A percentile compares a stretch with the other conserved stretches of the same genome.
Evolutionary conservation across 2,329 filamentous ascomycete species (phyloP).

Genomic region (Fusarium graminum): DNA sequence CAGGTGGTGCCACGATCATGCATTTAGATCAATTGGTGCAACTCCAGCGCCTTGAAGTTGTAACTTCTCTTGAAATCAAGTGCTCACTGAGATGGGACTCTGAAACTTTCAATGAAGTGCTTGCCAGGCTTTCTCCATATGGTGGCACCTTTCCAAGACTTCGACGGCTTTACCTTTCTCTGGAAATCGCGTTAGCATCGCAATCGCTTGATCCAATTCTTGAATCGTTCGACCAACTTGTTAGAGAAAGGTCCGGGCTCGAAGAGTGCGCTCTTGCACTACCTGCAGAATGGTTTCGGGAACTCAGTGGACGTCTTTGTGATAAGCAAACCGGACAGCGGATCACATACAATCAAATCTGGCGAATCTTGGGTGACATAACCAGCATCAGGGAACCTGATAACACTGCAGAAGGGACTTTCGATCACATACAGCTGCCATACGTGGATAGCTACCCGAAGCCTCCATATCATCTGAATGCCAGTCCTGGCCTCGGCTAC

Average conservation of each 20-base stretch:
- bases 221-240: not conserved
- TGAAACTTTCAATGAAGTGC: not conserved
- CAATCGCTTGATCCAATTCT: not conserved
- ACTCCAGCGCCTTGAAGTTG: not conserved
- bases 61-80: conserved; percentile 20
- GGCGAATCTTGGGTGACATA: not conserved
- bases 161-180: not conserved
- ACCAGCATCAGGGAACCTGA: not conserved
- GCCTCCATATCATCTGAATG: conserved; percentile 1
- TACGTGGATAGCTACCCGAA: conserved; percentile 14
- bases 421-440: not conserved
- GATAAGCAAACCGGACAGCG: not conserved
- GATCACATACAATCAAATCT: conserved; percentile 6
- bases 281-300: not conserved
- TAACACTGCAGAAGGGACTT: too few relatives aligned
- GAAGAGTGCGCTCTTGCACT: conserved; percentile 11
- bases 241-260: not conserved
- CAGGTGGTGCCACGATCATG: not conserved
- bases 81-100: not conserved
- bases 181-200: not conserved
- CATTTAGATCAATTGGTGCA: not conserved
- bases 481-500: not conserved
- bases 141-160: not conserved
- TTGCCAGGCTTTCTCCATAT: not conserved
- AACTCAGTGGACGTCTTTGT: not conserved